Evolutionary conservation across 306 rosid genomes (phyloP), one percentile per base, ranked within the genome.

Genomic region (Corylus avellana): DNA sequence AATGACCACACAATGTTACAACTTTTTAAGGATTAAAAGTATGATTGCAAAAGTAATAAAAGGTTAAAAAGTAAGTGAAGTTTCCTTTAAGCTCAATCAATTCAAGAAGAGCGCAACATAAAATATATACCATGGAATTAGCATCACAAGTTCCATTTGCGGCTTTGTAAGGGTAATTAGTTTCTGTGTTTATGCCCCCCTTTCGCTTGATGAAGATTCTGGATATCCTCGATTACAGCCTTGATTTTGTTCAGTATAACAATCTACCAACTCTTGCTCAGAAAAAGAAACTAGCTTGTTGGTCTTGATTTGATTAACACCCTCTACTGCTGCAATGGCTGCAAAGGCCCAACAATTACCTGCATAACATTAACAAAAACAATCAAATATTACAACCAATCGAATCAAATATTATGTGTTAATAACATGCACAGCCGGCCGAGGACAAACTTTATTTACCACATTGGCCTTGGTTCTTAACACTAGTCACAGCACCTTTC

Each of bases 321-420:
- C 91, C 86, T 88, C 91, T 17, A 88, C 89, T 0, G 86, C 89
- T 16, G 8, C 91, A 7, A 85, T 25, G 0, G 91, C 62, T 64
- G 91, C 83, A 85, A 88, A 88, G 0, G 91, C 87, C 91, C 87
- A 88, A 35, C 91, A 88, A 64, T 89, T 85, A 69, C 89, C 89
- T 87, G 20, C 32, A 56, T 17, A 56, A 77, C 76, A 80, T 57
- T 55, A 76, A 9, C 10, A 11, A 35, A 37, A 84, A 39, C 13
- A 39, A 37, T 17, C 17, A 42, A 29, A 29, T 29, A 50, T 25
- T 70, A 37, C 42, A 37, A 37, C 12, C 25, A 76, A 2, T 12
- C n/a, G 6, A 55, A 51, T 5, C 5, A 51, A 13, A 16, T 12
- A 50, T 37, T 37, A 37, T 37, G 42, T 37, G 4, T 3, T 37